Evolutionary conservation across 2,329 filamentous ascomycete genomes (phyloP).

Genomic region (Penicillium brevicompactum): DNA sequence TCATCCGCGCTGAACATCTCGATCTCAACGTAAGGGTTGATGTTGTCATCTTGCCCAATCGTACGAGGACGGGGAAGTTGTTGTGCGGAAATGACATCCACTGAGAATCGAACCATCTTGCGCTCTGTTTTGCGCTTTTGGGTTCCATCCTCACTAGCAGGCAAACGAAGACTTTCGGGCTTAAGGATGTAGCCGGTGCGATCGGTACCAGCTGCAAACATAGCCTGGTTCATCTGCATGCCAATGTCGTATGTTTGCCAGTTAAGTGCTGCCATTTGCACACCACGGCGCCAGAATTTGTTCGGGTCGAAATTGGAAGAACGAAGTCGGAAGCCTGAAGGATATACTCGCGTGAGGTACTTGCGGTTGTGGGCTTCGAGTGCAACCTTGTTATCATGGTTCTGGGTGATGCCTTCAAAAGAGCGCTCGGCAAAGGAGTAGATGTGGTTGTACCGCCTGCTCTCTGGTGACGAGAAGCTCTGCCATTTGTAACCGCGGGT

Average conservation of each 20-base stretch:
- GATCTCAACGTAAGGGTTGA: conserved; percentile 93
- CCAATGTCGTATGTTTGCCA: conserved; percentile 98
- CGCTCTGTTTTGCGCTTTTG: conserved; percentile 66
- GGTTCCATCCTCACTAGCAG: conserved; percentile 27
- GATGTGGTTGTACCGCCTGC: conserved; percentile 88
- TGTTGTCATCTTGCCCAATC: conserved; percentile 69
- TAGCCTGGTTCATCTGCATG: conserved; percentile 95
- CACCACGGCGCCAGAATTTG: conserved; percentile 89
- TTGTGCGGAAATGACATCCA: conserved; percentile 91
- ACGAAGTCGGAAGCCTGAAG: conserved; percentile 74
- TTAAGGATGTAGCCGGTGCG: conserved; percentile 92
- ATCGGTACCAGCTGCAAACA: conserved; percentile 90
- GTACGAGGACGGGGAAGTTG: conserved; percentile 83
- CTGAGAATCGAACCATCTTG: conserved; percentile 79
- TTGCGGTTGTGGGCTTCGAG: conserved; percentile 89
- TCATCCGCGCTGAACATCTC: conserved; percentile 95
- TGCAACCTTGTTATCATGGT: conserved; percentile 72
- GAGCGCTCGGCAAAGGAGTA: conserved; percentile 91
- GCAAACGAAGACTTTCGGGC: conserved; percentile 73
- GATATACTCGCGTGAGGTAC: conserved; percentile 92
- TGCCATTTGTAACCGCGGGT: conserved; percentile 79
- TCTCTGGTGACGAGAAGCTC: conserved; percentile 75
- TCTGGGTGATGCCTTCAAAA: conserved; percentile 78
- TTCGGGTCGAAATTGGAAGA: conserved; percentile 96
- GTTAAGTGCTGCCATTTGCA: conserved; percentile 97